A percentile compares a stretch with the other conserved stretches of the same genome.
Evolutionary conservation across 257 asterid species (phyloP).

Genomic region (Nicotiana benthamiana): DNA sequence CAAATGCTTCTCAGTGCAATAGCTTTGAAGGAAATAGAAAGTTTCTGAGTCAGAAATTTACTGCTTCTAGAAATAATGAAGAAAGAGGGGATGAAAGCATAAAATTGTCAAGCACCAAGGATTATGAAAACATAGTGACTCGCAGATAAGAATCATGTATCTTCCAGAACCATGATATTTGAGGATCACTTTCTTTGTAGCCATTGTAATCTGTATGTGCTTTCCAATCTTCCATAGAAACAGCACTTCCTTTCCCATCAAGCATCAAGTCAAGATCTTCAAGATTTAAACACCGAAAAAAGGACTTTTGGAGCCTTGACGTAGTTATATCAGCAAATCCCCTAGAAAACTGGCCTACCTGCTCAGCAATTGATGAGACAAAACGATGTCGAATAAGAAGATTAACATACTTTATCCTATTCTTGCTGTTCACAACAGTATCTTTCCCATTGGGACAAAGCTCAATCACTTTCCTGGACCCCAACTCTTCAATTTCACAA

Average conservation of each 20-base stretch:
- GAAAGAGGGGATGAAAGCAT: not conserved
- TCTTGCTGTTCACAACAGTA: conserved; percentile 52
- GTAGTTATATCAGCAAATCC: conserved; percentile 59
- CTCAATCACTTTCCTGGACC: conserved; percentile 57
- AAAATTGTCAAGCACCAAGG: not conserved
- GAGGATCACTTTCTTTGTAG: conserved; percentile 54
- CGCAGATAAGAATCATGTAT: conserved; percentile 20
- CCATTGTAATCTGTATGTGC: conserved; percentile 73
- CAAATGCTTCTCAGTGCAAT: not conserved
- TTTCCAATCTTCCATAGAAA: conserved; percentile 84
- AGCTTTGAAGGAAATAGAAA: not conserved
- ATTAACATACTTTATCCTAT: conserved; percentile 61
- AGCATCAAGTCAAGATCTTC: conserved; percentile 68
- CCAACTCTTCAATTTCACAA: conserved; percentile 67
- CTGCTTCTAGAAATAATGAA: not conserved
- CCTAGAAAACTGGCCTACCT: conserved; percentile 43
- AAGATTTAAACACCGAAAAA: conserved; percentile 52
- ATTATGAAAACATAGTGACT: not conserved
- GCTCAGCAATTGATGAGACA: conserved; percentile 49
- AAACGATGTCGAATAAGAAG: conserved; percentile 58
- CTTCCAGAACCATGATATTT: conserved; percentile 94
- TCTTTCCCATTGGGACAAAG: conserved; percentile 53
- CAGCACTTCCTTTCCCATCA: conserved; percentile 57
- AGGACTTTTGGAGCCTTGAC: conserved; percentile 27
- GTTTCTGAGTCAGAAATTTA: not conserved